Base-by-base conservation (phyloP, 805 yeast species). In the Candida alai region DNA sequence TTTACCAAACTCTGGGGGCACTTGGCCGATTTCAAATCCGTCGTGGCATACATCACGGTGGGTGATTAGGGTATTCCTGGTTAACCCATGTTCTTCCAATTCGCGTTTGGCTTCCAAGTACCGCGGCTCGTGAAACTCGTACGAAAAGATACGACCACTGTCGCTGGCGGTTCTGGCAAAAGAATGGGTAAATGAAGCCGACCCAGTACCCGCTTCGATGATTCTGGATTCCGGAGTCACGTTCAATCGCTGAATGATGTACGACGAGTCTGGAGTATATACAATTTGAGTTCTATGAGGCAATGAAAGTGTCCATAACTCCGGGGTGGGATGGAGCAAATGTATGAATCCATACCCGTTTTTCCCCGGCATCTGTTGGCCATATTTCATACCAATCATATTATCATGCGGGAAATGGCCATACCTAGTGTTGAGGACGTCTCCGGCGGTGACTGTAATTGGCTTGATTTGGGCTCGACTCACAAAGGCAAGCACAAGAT, bases 221-320 rank as follows among this genome's bases (percentile, higher is more conserved):
- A 93, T 94, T 39, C 76, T 63, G 1, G 87, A 73, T 1, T 90
- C 89, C 10, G 85, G 76, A 13, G 75, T 67, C 35, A 93, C 79
- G 28, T 77, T 73, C 42, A 93, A 63, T 48, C 96, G 65, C 55
- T 90, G 96, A 42, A 85, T 74, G 35, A 93, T 88, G 50, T 86
- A 93, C 19, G 95, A 77, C 2, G 96, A 84, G 56, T 93, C 99
- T 7, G 95, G 95, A 0, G 97, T 84, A 55, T 93, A 93, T 1
- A 93, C 97, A 44, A 93, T 93, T 63, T 93, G 99, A 0, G 99
- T 93, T 58, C 99, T 72, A 55, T 93, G 99, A 2, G 98, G 97
- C 22, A 93, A 65, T 0, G 97, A 85, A n/a, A 86, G 51, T 0
- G 96, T 84, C 99, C 99, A 93, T 15, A 93, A 63, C 58, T 93